These are phyloP conservation scores for Schizosaccharomyces cryophilus DNA, from an alignment of 805 yeast genomes.

Conservation along the genomic window DNA sequence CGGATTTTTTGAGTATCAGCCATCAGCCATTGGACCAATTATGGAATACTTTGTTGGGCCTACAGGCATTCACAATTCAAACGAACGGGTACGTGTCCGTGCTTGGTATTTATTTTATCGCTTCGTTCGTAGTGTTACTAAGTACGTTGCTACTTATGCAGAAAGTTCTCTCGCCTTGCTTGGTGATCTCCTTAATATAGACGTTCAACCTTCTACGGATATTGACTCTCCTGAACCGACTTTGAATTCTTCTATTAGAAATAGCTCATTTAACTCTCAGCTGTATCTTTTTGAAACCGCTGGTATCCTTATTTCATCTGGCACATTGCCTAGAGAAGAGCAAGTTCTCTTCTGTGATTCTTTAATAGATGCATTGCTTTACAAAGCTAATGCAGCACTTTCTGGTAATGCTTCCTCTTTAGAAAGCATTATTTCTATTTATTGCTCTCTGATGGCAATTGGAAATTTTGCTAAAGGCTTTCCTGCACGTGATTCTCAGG, in stretches of 20 bases:
- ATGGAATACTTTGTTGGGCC: conserved; percentile 58
- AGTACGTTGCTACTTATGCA: conserved; percentile 28
- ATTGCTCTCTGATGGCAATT: conserved; percentile 66
- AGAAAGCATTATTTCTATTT: conserved; percentile 38
- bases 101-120: conserved; percentile 79
- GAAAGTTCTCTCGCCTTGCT: conserved; percentile 36
- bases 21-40: conserved; percentile 29
- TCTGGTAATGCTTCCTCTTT: not conserved
- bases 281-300: conserved; percentile 63
- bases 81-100: conserved; percentile 53
- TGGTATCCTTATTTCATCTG: conserved; percentile 40
- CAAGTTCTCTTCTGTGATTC: not conserved
- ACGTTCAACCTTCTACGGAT: conserved; percentile 26
- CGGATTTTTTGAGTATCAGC: conserved; percentile 26
- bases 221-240: conserved; percentile 19
- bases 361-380: not conserved
- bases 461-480: conserved; percentile 80
- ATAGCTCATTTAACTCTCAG: conserved; percentile 49
- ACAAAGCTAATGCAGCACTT: not conserved
- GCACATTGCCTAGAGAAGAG: not conserved
- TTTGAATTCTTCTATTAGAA: conserved; percentile 23
- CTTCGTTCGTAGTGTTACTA: conserved; percentile 54
- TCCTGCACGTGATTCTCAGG: conserved; percentile 20
- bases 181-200: conserved; percentile 34
- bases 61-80: conserved; percentile 54